phyloP scores from a whole-genome alignment of 192 early-diverging fungal species.

The Entomortierella chlamydospora region DNA sequence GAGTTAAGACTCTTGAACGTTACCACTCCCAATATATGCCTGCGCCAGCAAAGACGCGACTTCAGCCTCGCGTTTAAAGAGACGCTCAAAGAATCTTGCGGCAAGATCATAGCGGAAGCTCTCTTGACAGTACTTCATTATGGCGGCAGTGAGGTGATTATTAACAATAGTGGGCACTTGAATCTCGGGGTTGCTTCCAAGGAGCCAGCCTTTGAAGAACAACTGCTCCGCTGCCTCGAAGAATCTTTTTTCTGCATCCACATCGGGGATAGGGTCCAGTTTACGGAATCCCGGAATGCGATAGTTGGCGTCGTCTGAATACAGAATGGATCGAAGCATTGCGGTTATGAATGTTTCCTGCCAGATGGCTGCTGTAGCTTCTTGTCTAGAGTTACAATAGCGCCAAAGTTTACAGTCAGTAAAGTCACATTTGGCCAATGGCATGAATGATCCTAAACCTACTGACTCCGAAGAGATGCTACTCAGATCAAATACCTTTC shows the following conservation, averaged over 20 bases:
- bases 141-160: conserved; percentile 90
- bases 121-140: conserved; percentile 91
- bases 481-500: no score
- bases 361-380: conserved; percentile 86
- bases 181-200: conserved; percentile 93
- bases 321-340: conserved; percentile 89
- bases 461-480: no score
- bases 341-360: conserved; percentile 90
- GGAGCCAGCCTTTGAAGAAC: conserved; percentile 93
- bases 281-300: conserved; percentile 91
- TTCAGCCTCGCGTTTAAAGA: conserved; percentile 86
- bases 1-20: neutral
- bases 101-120: conserved; percentile 85
- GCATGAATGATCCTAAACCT: no score
- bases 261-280: conserved; percentile 85
- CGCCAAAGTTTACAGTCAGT: no score
- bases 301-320: conserved; percentile 89
- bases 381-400: conserved; percentile 58
- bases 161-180: conserved; percentile 92
- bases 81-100: conserved; percentile 80
- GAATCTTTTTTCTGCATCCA: conserved; percentile 80
- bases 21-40: conserved; percentile 74
- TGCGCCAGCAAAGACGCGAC: conserved; percentile 89
- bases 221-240: conserved; percentile 84
- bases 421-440: no score